Evolutionary conservation across 106 monocot genomes (phyloP).

Genomic region (Allium cepa): DNA sequence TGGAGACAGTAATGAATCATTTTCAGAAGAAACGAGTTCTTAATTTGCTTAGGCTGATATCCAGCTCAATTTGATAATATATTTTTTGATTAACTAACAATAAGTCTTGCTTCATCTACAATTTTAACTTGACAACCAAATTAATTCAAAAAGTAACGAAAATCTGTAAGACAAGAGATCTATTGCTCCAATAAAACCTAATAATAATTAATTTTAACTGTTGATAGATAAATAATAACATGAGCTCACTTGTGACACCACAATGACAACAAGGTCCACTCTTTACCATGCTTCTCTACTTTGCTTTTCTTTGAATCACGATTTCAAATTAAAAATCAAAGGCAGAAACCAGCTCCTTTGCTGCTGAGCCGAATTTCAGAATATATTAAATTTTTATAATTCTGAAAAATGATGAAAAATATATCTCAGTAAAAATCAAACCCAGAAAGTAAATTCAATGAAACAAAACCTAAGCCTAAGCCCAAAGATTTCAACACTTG

Average conservation of each 20-base stretch:
- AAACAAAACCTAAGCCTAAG: not conserved
- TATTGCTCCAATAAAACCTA: slow-evolving; percentile 4
- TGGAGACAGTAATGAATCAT: too few species aligned
- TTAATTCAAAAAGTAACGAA: too few species aligned
- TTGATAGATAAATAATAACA: slow-evolving; percentile 4
- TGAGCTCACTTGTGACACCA: slow-evolving; percentile 98
- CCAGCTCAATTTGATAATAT: too few species aligned
- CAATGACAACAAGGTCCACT: slow-evolving; percentile 98
- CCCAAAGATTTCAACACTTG: too few species aligned
- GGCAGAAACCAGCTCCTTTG: slow-evolving; percentile 16
- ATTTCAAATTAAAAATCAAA: slow-evolving; percentile 9
- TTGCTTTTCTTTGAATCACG: slow-evolving; percentile 9
- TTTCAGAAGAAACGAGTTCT: too few species aligned
- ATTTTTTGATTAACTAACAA: too few species aligned
- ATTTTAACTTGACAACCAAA: too few species aligned
- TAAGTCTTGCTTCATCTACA: too few species aligned
- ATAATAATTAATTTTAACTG: slow-evolving; percentile 9
- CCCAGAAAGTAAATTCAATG: slow-evolving; percentile 15
- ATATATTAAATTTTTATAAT: too few species aligned
- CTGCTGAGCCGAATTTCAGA: not conserved
- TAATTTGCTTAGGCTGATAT: too few species aligned
- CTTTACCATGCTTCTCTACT: slow-evolving; percentile 64
- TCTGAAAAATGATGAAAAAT: too few species aligned
- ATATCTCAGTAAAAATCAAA: slow-evolving; percentile 1
- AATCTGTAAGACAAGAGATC: too few species aligned